Percentiles rank a stretch among this genome's conserved stretches.
phyloP scores from a whole-genome alignment of 257 asterid species.

The Avicennia marina region DNA sequence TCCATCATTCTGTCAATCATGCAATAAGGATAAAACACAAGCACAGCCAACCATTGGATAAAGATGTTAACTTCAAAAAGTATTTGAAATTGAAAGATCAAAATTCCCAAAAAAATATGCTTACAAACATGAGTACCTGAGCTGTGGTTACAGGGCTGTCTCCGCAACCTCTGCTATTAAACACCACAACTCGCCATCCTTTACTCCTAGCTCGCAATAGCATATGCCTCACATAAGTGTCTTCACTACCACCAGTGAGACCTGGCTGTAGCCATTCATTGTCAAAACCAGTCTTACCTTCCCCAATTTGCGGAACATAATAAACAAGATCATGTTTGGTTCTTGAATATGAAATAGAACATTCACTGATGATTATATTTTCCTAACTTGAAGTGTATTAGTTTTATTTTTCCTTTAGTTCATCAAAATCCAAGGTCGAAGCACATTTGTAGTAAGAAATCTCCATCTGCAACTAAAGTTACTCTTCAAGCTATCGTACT shows the following conservation, averaged over 20 bases:
- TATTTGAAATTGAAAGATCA: not conserved
- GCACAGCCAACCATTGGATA: not conserved
- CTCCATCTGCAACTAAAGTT: not conserved
- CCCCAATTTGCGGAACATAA: not conserved
- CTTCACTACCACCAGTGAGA: slow-evolving; percentile 90
- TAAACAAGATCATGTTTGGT: not conserved
- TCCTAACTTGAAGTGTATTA: not conserved
- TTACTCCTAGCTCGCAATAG: slow-evolving; percentile 64
- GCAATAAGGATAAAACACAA: not conserved
- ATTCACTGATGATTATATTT: too few species aligned
- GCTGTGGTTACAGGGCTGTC: slow-evolving; percentile 86
- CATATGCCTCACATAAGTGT: slow-evolving; percentile 89
- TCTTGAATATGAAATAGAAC: too few species aligned
- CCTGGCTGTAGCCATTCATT: slow-evolving; percentile 78
- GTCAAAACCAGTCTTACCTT: slow-evolving; percentile 7
- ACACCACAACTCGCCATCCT: slow-evolving; percentile 88
- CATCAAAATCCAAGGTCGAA: not conserved
- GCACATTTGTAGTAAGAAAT: not conserved
- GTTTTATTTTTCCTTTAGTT: not conserved
- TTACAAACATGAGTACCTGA: slow-evolving; percentile 49
- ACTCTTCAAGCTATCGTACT: not conserved
- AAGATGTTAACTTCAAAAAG: not conserved
- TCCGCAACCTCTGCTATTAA: slow-evolving; percentile 94
- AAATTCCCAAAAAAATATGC: not conserved
- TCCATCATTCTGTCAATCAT: not conserved